Conservation (phyloP, 768 basidiomycete species). For the Mycena epipterygia region DNA sequence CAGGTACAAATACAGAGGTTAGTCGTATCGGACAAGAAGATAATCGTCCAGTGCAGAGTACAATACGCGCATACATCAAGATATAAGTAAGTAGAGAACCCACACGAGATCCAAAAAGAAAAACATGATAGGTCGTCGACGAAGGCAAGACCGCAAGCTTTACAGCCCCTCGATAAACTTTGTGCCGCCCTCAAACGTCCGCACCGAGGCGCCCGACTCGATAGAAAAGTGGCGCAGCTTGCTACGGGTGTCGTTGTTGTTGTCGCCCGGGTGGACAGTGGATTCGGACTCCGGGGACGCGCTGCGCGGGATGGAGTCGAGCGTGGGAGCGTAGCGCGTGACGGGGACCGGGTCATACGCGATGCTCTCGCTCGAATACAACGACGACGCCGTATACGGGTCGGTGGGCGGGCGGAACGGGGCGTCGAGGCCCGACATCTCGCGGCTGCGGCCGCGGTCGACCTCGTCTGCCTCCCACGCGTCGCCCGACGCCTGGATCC, state of each 20-base stretch:
- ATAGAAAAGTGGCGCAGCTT: conserved; percentile 21
- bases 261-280: neutral
- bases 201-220: conserved; percentile 30
- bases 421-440: conserved; percentile 22
- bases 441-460: conserved; percentile 22
- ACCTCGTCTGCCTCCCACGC: conserved; percentile 34
- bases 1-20: no score
- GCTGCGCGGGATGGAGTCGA: conserved; percentile 34
- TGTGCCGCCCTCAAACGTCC: conserved; percentile 37
- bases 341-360: neutral
- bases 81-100: no score
- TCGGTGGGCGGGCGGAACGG: conserved; percentile 28
- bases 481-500: conserved; percentile 43
- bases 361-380: conserved; percentile 13
- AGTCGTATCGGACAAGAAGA: no score
- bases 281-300: conserved; percentile 13
- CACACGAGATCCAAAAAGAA: no score
- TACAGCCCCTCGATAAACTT: conserved; percentile 37
- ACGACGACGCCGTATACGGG: neutral
- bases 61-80: no score
- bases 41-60: no score
- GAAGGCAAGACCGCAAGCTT: no score
- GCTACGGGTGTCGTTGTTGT: neutral
- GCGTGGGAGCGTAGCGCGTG: conserved; percentile 3
- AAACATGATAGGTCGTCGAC: no score